phyloP scores from a whole-genome alignment of 2,329 filamentous ascomycete genomes.

The Aciculosporium take region DNA sequence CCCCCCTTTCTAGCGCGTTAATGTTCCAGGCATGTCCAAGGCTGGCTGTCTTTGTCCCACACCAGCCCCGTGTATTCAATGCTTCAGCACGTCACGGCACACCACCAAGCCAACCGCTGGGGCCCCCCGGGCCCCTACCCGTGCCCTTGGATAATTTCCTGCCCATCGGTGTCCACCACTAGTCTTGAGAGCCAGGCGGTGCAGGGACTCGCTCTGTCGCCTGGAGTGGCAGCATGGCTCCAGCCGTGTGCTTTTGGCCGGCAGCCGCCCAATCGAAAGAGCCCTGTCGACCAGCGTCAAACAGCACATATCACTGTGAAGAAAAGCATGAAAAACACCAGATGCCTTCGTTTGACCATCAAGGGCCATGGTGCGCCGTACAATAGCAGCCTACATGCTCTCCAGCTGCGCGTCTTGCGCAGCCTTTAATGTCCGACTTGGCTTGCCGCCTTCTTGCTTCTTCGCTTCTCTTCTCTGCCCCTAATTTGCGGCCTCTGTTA shows the following conservation, averaged over 20 bases:
- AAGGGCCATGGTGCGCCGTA: too few relatives aligned
- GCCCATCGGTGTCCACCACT: background rate
- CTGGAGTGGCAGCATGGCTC: background rate
- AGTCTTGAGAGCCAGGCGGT: background rate
- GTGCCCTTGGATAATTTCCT: conserved; percentile 7
- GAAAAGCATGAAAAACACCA: background rate
- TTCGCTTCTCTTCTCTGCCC: background rate
- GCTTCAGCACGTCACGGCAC: conserved; percentile 4
- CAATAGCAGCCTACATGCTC: background rate
- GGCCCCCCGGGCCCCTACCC: background rate
- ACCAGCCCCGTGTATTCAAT: conserved; percentile 5
- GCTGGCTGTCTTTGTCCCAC: conserved; percentile 5
- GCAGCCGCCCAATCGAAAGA: background rate
- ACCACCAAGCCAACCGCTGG: conserved; percentile 5
- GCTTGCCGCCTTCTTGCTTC: background rate
- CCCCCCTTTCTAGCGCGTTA: conserved; percentile 1
- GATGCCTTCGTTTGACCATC: background rate
- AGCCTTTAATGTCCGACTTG: background rate
- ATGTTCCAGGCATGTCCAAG: background rate
- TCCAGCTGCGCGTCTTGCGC: background rate
- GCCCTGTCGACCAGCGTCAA: background rate
- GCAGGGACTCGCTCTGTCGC: background rate
- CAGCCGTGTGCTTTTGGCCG: background rate
- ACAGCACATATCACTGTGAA: background rate
- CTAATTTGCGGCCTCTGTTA: background rate